phyloP scores from a whole-genome alignment of 306 rosid species.

The Sechiopsis laciniata region DNA sequence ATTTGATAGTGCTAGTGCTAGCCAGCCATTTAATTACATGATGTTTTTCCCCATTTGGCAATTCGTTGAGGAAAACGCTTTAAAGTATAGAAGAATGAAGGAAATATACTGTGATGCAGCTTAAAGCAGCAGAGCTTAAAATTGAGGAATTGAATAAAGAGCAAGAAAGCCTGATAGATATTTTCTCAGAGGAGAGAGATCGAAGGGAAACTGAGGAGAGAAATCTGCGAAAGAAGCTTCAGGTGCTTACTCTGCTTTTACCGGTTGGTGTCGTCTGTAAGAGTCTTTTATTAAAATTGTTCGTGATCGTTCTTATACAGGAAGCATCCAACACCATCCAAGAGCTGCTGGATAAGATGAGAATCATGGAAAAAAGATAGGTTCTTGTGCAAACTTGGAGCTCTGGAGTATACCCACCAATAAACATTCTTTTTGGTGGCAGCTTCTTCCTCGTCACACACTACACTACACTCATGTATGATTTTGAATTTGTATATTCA shows the following conservation, averaged over 20 bases:
- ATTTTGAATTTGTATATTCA: slow-evolving; percentile 6
- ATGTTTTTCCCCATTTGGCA: neutral
- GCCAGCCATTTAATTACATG: neutral
- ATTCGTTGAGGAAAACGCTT: neutral
- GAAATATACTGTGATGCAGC: slow-evolving; percentile 34
- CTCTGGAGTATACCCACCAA: neutral
- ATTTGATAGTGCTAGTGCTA: neutral
- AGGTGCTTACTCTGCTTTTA: slow-evolving; percentile 25
- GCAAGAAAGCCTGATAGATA: slow-evolving; percentile 66
- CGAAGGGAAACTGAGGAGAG: slow-evolving; percentile 61
- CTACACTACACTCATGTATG: neutral
- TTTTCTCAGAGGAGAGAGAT: slow-evolving; percentile 81
- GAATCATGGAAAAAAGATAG: slow-evolving; percentile 40
- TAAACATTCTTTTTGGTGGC: neutral
- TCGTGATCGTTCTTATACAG: slow-evolving; percentile 25
- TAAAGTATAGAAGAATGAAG: too few species aligned
- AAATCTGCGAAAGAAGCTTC: slow-evolving; percentile 60
- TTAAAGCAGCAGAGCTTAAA: slow-evolving; percentile 40
- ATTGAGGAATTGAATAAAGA: slow-evolving; percentile 62
- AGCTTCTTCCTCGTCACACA: neutral
- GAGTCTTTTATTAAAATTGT: neutral
- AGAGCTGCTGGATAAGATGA: slow-evolving; percentile 58
- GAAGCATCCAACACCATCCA: slow-evolving; percentile 71
- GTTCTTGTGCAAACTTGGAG: neutral
- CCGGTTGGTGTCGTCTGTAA: neutral